Percentiles rank a stretch among this genome's conserved stretches.
Conservation (phyloP, 2,329 filamentous ascomycete species). For the Hirsutella rhossiliensis region DNA sequence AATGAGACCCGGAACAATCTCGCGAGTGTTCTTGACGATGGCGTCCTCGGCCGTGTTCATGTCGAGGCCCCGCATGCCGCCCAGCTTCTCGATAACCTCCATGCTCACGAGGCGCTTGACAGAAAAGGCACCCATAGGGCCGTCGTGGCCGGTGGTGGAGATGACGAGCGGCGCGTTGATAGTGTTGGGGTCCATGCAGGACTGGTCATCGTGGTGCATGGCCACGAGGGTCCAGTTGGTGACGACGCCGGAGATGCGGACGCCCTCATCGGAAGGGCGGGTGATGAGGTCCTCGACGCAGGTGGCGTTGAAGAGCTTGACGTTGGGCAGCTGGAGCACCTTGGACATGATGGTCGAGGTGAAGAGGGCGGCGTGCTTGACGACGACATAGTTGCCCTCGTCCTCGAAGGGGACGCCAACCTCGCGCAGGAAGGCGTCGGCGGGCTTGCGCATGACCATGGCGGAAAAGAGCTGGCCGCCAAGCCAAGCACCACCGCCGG, state of each 20-base stretch:
- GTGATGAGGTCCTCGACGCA: slow-evolving; percentile 89
- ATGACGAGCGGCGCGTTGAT: slow-evolving; percentile 87
- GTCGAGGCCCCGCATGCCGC: slow-evolving; percentile 86
- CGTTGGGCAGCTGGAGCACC: slow-evolving; percentile 75
- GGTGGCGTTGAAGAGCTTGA: slow-evolving; percentile 95
- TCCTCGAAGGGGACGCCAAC: slow-evolving; percentile 79
- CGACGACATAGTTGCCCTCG: slow-evolving; percentile 78
- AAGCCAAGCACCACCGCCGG: slow-evolving; percentile 83
- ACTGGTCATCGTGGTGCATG: slow-evolving; percentile 80
- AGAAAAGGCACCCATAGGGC: slow-evolving; percentile 79
- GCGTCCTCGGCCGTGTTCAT: slow-evolving; percentile 89
- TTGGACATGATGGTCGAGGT: slow-evolving; percentile 77
- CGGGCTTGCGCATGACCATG: slow-evolving; percentile 92
- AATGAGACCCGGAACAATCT: slow-evolving; percentile 77
- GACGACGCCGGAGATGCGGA: slow-evolving; percentile 78
- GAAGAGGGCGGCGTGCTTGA: slow-evolving; percentile 89
- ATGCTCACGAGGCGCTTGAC: slow-evolving; percentile 88
- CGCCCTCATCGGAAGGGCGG: slow-evolving; percentile 41
- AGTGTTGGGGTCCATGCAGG: slow-evolving; percentile 95
- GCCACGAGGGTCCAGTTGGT: slow-evolving; percentile 93
- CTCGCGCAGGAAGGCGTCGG: slow-evolving; percentile 71
- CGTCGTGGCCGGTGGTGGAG: slow-evolving; percentile 85
- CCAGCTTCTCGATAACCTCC: slow-evolving; percentile 70
- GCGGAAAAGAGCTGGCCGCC: slow-evolving; percentile 90
- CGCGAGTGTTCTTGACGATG: slow-evolving; percentile 83